Evolutionary conservation across 1,284 basidiomycete species (phyloP).

Genomic region (Gymnopus androsaceus): DNA sequence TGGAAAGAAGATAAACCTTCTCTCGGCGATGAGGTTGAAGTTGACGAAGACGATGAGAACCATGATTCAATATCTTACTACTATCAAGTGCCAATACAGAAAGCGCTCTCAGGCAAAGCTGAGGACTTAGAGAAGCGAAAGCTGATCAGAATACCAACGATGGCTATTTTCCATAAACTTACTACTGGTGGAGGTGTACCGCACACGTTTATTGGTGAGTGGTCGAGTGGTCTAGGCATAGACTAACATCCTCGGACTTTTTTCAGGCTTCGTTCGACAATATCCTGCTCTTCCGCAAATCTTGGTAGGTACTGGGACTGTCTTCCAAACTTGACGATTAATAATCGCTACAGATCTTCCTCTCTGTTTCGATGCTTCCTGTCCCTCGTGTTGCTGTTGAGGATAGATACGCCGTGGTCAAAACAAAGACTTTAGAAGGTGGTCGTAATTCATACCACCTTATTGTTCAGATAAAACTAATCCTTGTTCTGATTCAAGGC

Average conservation of each 20-base stretch:
- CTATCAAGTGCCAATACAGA: slow-evolving; percentile 10
- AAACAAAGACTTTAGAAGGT: slow-evolving; percentile 55
- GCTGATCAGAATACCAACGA: slow-evolving; percentile 50
- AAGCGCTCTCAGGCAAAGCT: slow-evolving; percentile 17
- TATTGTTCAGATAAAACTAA: not conserved
- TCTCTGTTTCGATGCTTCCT: slow-evolving; percentile 57
- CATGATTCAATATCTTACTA: slow-evolving; percentile 12
- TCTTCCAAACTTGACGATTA: not conserved
- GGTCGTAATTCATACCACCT: not conserved
- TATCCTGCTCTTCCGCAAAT: slow-evolving; percentile 63
- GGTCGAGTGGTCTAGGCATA: too few species aligned
- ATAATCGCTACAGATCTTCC: slow-evolving; percentile 47
- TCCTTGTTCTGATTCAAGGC: too few species aligned
- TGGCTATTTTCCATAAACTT: slow-evolving; percentile 61
- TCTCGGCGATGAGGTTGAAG: not conserved
- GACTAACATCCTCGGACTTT: too few species aligned
- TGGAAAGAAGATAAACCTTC: slow-evolving; percentile 10
- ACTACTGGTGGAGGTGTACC: slow-evolving; percentile 55
- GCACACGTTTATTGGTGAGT: slow-evolving; percentile 55
- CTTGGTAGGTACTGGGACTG: slow-evolving; percentile 39
- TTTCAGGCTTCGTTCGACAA: slow-evolving; percentile 48
- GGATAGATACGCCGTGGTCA: slow-evolving; percentile 55
- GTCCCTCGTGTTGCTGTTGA: slow-evolving; percentile 45
- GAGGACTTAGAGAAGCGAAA: slow-evolving; percentile 27
- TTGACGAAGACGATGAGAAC: slow-evolving; percentile 11